phyloP scores from a whole-genome alignment of 257 asterid species.

The Solanum chiquidenum region DNA sequence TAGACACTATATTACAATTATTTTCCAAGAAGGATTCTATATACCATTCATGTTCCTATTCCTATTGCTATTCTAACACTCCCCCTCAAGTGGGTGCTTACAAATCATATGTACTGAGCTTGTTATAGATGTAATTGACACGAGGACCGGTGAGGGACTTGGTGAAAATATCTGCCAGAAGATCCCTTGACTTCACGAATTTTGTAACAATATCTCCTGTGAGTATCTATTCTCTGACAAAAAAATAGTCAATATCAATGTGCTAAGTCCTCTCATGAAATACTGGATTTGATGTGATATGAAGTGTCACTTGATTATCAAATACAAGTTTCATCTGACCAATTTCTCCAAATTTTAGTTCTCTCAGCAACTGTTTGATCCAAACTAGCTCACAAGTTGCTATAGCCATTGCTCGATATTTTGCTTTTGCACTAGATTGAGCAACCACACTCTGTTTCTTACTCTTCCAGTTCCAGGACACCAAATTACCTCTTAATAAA shows the following conservation, averaged over 20 bases:
- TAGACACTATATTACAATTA: neutral
- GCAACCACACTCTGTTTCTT: neutral
- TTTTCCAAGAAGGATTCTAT: neutral
- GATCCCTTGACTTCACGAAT: neutral
- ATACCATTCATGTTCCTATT: neutral
- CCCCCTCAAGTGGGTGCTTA: neutral
- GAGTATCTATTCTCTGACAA: neutral
- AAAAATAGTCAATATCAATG: neutral
- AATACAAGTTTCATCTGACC: neutral
- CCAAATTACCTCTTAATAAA: neutral
- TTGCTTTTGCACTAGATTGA: neutral
- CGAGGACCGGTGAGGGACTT: neutral
- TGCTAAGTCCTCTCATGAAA: neutral
- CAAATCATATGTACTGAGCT: neutral
- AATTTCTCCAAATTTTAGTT: neutral
- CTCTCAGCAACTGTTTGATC: neutral
- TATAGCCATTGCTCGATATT: neutral
- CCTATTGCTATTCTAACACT: neutral
- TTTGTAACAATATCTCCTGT: neutral
- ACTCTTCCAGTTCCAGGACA: neutral
- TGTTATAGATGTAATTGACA: neutral
- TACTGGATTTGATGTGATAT: neutral
- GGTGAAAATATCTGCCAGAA: neutral
- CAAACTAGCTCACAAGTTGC: neutral
- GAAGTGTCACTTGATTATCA: neutral